These are phyloP conservation scores for Epichloe glyceriae DNA, from an alignment of 2,329 filamentous ascomycete species.

Conservation along the genomic window DNA sequence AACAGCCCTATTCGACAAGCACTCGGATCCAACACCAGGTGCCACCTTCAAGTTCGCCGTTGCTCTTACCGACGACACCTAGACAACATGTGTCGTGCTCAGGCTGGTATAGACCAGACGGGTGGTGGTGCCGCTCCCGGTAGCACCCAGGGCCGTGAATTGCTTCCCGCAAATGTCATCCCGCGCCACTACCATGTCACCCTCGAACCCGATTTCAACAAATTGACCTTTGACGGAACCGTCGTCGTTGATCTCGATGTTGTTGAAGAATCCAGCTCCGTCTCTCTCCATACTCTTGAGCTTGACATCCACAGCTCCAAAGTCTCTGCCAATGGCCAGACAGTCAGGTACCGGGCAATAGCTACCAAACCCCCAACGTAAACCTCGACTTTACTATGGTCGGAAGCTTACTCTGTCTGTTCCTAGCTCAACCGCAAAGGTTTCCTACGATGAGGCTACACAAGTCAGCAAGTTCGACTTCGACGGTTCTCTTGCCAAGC, in stretches of 20 bases:
- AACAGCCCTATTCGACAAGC: not conserved
- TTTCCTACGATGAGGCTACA: conserved; percentile 64
- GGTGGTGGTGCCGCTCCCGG: conserved; percentile 16
- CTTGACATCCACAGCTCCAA: conserved; percentile 63
- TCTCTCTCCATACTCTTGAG: conserved; percentile 80
- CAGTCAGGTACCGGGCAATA: conserved; percentile 25
- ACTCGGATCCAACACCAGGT: not conserved
- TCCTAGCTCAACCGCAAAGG: conserved; percentile 19
- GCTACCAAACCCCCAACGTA: not conserved
- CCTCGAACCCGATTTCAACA: conserved; percentile 80
- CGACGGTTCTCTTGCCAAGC: conserved; percentile 56
- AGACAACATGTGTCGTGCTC: conserved; percentile 49
- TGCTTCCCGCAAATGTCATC: conserved; percentile 83
- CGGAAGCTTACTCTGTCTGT: not conserved
- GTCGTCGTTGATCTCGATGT: conserved; percentile 79
- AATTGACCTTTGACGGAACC: conserved; percentile 73
- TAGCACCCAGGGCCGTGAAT: conserved; percentile 44
- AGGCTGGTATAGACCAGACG: conserved; percentile 20
- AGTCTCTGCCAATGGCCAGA: conserved; percentile 31
- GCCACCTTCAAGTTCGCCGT: conserved; percentile 29
- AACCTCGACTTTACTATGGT: no score
- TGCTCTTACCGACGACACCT: conserved; percentile 60
- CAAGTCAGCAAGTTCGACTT: conserved; percentile 78
- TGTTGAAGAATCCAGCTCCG: conserved; percentile 66
- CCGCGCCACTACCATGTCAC: conserved; percentile 87